Percentiles rank a stretch among this genome's conserved stretches.
Conservation (phyloP, 2,329 filamentous ascomycete species). For the Claviceps humidiphila region DNA sequence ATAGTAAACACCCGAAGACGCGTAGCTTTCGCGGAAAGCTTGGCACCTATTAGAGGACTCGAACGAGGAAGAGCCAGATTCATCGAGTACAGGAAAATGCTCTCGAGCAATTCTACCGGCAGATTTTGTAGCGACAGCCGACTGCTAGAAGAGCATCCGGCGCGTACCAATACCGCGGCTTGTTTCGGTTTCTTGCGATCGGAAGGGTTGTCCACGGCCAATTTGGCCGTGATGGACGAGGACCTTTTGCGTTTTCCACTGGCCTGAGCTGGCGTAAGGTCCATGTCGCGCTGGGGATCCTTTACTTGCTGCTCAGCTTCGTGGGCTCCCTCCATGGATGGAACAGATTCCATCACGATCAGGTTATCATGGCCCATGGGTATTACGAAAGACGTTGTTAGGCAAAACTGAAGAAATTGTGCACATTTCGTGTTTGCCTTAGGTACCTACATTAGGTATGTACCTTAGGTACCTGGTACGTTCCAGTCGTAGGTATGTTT, state of each 20-base stretch:
- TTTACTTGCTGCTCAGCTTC: not conserved
- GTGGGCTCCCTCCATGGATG: no score
- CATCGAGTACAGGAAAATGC: slow-evolving; percentile 35
- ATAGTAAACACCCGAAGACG: slow-evolving; percentile 23
- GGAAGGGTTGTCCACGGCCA: not conserved
- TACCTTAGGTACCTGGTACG: no score
- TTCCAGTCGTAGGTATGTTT: no score
- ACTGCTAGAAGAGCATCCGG: slow-evolving; percentile 13
- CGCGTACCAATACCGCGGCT: slow-evolving; percentile 17
- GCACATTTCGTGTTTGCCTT: no score
- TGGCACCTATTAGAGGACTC: slow-evolving; percentile 29
- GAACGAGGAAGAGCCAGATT: slow-evolving; percentile 34
- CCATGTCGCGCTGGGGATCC: slow-evolving; percentile 20
- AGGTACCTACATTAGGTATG: no score
- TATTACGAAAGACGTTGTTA: no score
- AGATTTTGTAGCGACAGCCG: slow-evolving; percentile 22
- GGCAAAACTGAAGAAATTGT: no score
- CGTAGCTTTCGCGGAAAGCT: slow-evolving; percentile 29
- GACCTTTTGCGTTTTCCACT: slow-evolving; percentile 29
- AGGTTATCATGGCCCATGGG: no score
- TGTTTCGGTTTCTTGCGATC: slow-evolving; percentile 16
- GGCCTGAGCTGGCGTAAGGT: slow-evolving; percentile 35
- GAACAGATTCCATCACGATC: no score
- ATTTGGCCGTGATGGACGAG: slow-evolving; percentile 5
- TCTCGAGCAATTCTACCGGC: slow-evolving; percentile 40